Evolutionary conservation across 495 filamentous ascomycete species (phyloP).

Genomic region (Penicillium arizonense): DNA sequence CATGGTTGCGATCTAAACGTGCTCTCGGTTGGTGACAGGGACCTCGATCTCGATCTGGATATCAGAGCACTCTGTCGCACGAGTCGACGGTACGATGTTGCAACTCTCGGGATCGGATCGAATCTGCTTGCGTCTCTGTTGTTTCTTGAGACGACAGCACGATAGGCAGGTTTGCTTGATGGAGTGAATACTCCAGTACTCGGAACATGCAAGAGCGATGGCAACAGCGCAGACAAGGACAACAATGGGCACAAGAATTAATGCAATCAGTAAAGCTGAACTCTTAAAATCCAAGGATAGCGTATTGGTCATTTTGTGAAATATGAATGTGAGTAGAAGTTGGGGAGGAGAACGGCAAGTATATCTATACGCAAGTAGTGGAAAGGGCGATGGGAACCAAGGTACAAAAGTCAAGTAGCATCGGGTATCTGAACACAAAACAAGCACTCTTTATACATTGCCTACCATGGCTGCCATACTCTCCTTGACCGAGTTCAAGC

Average conservation of each 20-base stretch:
- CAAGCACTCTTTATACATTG: constrained; percentile 21
- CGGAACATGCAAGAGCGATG: constrained; percentile 45
- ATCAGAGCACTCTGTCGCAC: constrained; percentile 20
- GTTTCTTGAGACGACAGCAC: constrained; percentile 4
- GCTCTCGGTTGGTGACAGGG: constrained; percentile 17
- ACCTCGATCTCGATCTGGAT: constrained; percentile 12
- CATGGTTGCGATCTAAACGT: constrained; percentile 18
- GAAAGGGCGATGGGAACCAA: neutral
- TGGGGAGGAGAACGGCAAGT: neutral
- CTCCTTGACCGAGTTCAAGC: constrained; percentile 57
- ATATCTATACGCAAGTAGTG: neutral
- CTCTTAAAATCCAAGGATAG: constrained; percentile 34
- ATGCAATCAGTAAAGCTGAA: constrained; percentile 42
- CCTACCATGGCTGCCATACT: constrained; percentile 56
- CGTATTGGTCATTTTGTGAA: constrained; percentile 28
- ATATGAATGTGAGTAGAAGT: constrained; percentile 2
- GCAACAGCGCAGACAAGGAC: constrained; percentile 44
- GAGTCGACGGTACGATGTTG: neutral
- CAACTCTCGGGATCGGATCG: constrained; percentile 21
- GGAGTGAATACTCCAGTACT: constrained; percentile 32
- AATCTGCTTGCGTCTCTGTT: constrained; percentile 15
- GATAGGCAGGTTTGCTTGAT: constrained; percentile 11
- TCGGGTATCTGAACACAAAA: constrained; percentile 27
- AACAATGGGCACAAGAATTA: constrained; percentile 56
- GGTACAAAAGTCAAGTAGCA: constrained; percentile 3